These are phyloP conservation scores for Boehmeria nivea DNA, from an alignment of 306 rosid species.

Conservation along the genomic window DNA sequence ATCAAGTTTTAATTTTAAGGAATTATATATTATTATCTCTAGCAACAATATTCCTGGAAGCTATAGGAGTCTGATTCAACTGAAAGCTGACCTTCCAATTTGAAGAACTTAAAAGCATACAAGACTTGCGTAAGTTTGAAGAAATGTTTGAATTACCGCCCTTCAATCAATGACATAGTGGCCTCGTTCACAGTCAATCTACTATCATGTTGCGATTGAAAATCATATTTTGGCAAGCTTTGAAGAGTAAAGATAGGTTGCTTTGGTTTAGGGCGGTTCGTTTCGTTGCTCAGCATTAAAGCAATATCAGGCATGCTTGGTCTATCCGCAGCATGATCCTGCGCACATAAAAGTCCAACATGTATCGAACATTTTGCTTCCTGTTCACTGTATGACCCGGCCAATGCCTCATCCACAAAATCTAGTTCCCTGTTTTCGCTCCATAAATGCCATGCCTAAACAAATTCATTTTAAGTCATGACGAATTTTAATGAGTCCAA, in stretches of 20 bases:
- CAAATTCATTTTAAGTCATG: not conserved
- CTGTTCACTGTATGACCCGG: not conserved
- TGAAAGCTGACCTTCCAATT: no score
- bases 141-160: not conserved
- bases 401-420: not conserved
- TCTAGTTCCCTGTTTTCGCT: slow-evolving; percentile 14
- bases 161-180: not conserved
- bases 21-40: no score
- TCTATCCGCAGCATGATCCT: slow-evolving; percentile 17
- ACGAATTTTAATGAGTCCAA: not conserved
- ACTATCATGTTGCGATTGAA: not conserved
- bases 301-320: slow-evolving; percentile 19
- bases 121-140: no score
- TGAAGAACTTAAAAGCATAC: no score
- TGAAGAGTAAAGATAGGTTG: slow-evolving; percentile 14
- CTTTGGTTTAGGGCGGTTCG: slow-evolving; percentile 13
- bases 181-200: not conserved
- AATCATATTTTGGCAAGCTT: not conserved
- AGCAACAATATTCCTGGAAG: no score
- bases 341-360: slow-evolving; percentile 24
- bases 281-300: slow-evolving; percentile 19
- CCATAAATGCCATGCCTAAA: slow-evolving; percentile 9
- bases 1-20: no score
- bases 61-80: not conserved
- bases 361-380: slow-evolving; percentile 19